Evolutionary conservation across 2,329 filamentous ascomycete species (phyloP).

Genomic region (Plenodomus lindquistii): DNA sequence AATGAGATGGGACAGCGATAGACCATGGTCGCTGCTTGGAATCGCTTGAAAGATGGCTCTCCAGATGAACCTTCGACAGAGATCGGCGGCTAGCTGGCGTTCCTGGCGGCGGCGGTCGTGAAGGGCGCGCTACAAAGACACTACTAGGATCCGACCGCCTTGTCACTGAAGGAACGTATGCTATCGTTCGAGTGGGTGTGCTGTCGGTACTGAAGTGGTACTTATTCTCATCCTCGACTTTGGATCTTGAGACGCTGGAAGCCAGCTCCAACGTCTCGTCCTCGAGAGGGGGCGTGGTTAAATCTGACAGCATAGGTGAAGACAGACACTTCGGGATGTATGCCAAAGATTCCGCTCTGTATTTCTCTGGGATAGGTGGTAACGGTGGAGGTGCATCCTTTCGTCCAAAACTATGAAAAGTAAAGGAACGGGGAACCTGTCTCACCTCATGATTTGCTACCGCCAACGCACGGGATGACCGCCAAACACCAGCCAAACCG

Average conservation of each 20-base stretch:
- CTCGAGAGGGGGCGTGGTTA: not conserved
- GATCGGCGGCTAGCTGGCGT: not conserved
- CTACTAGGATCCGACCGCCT: not conserved
- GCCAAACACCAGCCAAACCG: slow-evolving; percentile 21
- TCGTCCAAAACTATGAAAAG: slow-evolving; percentile 29
- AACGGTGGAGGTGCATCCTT: slow-evolving; percentile 25
- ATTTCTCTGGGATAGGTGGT: slow-evolving; percentile 27
- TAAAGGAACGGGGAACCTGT: slow-evolving; percentile 34
- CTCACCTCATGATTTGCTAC: slow-evolving; percentile 38
- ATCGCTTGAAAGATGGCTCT: not conserved
- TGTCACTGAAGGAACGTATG: not conserved
- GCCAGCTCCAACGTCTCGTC: slow-evolving; percentile 2
- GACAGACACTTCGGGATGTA: slow-evolving; percentile 1
- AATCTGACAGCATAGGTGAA: slow-evolving; percentile 1
- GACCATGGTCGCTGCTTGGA: slow-evolving; percentile 9
- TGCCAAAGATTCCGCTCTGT: slow-evolving; percentile 20
- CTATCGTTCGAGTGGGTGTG: not conserved
- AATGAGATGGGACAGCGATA: slow-evolving; percentile 3
- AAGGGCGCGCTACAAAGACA: not conserved
- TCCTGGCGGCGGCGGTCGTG: not conserved
- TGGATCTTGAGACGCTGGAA: slow-evolving; percentile 8
- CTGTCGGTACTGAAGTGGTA: not conserved
- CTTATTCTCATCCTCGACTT: not conserved
- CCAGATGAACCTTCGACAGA: not conserved
- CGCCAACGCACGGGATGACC: slow-evolving; percentile 24